Conservation (phyloP, 768 basidiomycete genomes). For the Pisolithus tinctorius region DNA sequence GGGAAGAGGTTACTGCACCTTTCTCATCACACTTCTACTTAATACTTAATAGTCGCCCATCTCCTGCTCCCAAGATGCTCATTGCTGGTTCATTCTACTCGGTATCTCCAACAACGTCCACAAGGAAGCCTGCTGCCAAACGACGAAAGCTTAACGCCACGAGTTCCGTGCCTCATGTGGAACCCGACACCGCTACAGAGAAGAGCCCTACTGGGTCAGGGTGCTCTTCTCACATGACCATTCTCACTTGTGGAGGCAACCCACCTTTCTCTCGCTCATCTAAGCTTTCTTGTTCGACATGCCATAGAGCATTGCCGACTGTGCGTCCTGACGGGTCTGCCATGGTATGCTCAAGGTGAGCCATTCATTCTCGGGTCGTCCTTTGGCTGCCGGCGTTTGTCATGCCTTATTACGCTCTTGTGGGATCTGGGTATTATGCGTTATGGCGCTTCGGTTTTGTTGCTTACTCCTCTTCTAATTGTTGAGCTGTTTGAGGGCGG, state of each 20-base stretch:
- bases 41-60: background rate
- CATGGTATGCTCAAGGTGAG: conserved; percentile 16
- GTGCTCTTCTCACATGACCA: background rate
- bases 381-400: background rate
- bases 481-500: background rate
- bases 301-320: conserved; percentile 21
- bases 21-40: background rate
- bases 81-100: conserved; percentile 9
- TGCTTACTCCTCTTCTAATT: too few species aligned
- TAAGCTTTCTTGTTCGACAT: conserved; percentile 24
- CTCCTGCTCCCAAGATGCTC: conserved; percentile 10
- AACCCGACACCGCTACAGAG: conserved; percentile 8
- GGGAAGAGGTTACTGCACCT: too few species aligned
- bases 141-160: conserved; percentile 20
- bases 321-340: conserved; percentile 10
- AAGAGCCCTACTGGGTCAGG: conserved; percentile 13
- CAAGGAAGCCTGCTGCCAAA: conserved; percentile 16
- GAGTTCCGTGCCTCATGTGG: conserved; percentile 1
- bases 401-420: too few species aligned
- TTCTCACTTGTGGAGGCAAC: background rate
- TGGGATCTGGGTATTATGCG: too few species aligned
- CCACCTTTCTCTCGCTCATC: background rate
- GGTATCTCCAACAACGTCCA: conserved; percentile 3
- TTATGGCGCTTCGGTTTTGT: background rate
- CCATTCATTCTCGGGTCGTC: too few species aligned